phyloP scores from a whole-genome alignment of 495 filamentous ascomycete genomes.

The Lasiosphaeria hispida region DNA sequence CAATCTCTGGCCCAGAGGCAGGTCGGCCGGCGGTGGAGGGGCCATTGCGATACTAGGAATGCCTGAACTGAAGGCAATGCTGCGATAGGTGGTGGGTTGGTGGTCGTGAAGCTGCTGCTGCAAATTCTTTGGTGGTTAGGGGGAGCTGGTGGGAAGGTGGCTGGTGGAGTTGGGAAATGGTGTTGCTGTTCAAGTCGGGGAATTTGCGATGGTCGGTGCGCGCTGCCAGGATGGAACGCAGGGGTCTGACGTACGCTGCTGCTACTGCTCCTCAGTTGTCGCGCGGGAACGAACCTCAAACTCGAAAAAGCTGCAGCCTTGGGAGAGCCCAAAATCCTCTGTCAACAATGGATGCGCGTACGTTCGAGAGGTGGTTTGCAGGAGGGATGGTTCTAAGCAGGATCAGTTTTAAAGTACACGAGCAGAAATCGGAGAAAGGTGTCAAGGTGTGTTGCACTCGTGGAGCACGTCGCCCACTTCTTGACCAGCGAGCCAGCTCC shows the following conservation, averaged over 20 bases:
- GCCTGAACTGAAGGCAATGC: conserved; percentile 9
- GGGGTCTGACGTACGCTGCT: conserved; percentile 19
- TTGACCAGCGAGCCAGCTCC: conserved; percentile 3
- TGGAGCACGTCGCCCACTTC: conserved; percentile 6
- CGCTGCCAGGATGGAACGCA: conserved; percentile 13
- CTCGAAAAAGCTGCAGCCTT: too few relatives aligned
- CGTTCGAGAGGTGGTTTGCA: too few relatives aligned
- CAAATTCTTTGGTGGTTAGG: conserved; percentile 3
- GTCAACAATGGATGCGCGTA: too few relatives aligned
- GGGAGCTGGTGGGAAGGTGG: conserved; percentile 21
- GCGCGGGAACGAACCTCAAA: too few relatives aligned
- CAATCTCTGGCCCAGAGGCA: conserved; percentile 73
- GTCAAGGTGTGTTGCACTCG: background rate
- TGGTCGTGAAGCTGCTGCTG: conserved; percentile 1
- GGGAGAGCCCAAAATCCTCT: too few relatives aligned
- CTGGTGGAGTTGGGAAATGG: conserved; percentile 26
- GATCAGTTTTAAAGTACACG: too few relatives aligned
- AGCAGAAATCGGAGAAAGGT: background rate
- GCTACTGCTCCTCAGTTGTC: too few relatives aligned
- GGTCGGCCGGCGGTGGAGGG: conserved; percentile 68
- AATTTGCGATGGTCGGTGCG: conserved; percentile 35
- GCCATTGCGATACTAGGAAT: conserved; percentile 54
- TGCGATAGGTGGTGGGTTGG: background rate
- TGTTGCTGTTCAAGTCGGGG: conserved; percentile 17
- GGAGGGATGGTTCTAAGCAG: too few relatives aligned